Percentiles rank a stretch among this genome's conserved stretches.
Evolutionary conservation across 2,329 filamentous ascomycete species (phyloP).

Genomic region (Cladorrhinum sp.): DNA sequence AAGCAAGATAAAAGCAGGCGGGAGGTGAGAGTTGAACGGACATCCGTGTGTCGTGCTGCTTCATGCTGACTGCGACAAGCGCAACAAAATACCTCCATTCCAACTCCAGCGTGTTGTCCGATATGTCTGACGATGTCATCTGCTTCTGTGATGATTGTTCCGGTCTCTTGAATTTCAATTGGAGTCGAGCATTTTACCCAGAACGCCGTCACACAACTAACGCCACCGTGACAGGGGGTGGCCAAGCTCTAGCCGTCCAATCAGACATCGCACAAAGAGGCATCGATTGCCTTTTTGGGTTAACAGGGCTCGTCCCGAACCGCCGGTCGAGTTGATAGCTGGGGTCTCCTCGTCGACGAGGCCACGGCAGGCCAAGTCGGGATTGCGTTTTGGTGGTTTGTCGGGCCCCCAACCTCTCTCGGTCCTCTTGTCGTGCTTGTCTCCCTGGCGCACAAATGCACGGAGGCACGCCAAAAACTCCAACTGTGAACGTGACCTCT

Average conservation of each 20-base stretch:
- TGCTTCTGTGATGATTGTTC: too few relatives aligned
- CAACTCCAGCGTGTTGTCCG: neutral
- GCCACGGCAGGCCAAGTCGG: constrained; percentile 8
- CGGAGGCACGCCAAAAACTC: neutral
- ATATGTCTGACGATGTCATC: neutral
- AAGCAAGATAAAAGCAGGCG: neutral
- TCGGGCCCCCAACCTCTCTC: constrained; percentile 1
- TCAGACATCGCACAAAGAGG: constrained; percentile 10
- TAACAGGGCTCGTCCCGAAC: constrained; percentile 21
- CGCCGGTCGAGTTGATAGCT: constrained; percentile 13
- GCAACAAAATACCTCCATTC: too few relatives aligned
- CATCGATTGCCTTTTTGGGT: constrained; percentile 18
- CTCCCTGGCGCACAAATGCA: neutral
- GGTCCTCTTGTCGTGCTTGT: too few relatives aligned
- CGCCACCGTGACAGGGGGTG: neutral
- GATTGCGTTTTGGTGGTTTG: neutral
- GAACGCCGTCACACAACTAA: neutral
- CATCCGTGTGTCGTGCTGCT: constrained; percentile 4
- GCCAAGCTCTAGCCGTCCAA: constrained; percentile 10
- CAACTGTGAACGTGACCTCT: constrained; percentile 1
- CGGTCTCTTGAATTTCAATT: neutral
- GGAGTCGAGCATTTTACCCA: neutral
- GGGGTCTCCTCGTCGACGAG: constrained; percentile 13
- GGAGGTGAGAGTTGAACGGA: constrained; percentile 6
- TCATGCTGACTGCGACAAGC: neutral